Percentiles rank a stretch among this genome's conserved stretches.
These are phyloP conservation scores for Ascochyta pisi DNA, from an alignment of 2,329 filamentous ascomycete genomes.

Conservation along the genomic window DNA sequence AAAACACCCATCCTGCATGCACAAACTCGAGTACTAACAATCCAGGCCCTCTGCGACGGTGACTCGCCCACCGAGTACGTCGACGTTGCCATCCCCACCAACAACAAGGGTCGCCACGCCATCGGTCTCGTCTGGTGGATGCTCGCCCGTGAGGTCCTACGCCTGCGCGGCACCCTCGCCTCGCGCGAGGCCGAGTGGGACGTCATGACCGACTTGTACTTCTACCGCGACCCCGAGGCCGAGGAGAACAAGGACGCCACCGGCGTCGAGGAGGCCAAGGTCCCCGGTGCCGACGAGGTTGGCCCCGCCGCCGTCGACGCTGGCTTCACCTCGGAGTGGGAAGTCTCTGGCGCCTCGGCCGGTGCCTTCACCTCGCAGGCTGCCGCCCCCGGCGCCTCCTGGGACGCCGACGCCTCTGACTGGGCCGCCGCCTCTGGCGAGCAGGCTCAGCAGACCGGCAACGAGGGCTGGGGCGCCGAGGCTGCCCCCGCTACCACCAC, in stretches of 20 bases:
- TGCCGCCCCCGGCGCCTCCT: slow-evolving; percentile 67
- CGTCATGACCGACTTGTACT: slow-evolving; percentile 99
- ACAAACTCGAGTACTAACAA: not conserved
- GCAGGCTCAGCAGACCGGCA: slow-evolving; percentile 50
- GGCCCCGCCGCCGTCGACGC: slow-evolving; percentile 78
- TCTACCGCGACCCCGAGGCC: slow-evolving; percentile 99
- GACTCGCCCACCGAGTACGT: slow-evolving; percentile 99
- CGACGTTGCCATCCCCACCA: slow-evolving; percentile 99
- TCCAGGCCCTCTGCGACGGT: slow-evolving; percentile 87
- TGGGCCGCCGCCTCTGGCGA: slow-evolving; percentile 70
- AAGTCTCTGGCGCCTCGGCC: slow-evolving; percentile 71
- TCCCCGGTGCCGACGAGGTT: slow-evolving; percentile 82
- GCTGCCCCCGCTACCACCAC: slow-evolving; percentile 43
- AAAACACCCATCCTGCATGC: not conserved
- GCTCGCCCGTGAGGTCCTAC: slow-evolving; percentile 98
- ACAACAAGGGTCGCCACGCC: slow-evolving; percentile 99
- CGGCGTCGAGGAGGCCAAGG: slow-evolving; percentile 84
- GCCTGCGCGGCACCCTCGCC: slow-evolving; percentile 95
- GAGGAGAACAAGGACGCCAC: slow-evolving; percentile 97
- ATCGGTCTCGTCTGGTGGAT: slow-evolving; percentile 99
- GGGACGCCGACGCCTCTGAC: slow-evolving; percentile 70
- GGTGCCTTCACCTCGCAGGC: slow-evolving; percentile 65
- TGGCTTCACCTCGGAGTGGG: slow-evolving; percentile 86
- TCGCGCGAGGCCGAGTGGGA: slow-evolving; percentile 98
- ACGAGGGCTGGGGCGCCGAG: slow-evolving; percentile 60